Percentiles rank a stretch among this genome's conserved stretches.
phyloP scores from a whole-genome alignment of 2,329 filamentous ascomycete genomes.

The Aspergillus quadricinctus region DNA sequence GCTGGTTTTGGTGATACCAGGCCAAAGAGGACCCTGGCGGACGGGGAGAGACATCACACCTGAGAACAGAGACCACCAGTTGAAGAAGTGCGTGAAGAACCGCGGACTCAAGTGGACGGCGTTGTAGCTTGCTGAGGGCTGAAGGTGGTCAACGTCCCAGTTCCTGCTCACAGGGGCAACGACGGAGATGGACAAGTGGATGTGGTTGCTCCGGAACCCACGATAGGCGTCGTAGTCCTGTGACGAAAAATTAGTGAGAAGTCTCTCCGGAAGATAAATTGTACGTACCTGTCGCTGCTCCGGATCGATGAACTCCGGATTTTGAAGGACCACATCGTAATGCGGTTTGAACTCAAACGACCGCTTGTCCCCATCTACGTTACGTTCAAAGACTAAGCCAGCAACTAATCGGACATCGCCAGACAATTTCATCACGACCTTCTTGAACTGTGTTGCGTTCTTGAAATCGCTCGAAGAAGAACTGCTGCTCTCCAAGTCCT shows the following conservation, averaged over 20 bases:
- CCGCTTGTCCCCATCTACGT: constrained; percentile 65
- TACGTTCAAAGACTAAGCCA: constrained; percentile 87
- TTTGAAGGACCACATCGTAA: constrained; percentile 82
- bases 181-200: constrained; percentile 90
- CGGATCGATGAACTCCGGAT: constrained; percentile 67
- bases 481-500: constrained; percentile 58
- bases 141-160: constrained; percentile 71
- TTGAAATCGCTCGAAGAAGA: constrained; percentile 61
- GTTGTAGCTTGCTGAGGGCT: constrained; percentile 87
- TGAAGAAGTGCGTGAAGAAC: constrained; percentile 97
- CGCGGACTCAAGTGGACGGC: constrained; percentile 89
- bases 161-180: constrained; percentile 81
- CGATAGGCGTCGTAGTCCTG: constrained; percentile 82
- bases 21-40: constrained; percentile 86
- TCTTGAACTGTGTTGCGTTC: constrained; percentile 84
- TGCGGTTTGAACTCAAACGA: constrained; percentile 89
- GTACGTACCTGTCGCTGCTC: constrained; percentile 44
- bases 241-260: constrained; percentile 18
- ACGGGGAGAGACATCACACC: constrained; percentile 92
- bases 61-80: constrained; percentile 96
- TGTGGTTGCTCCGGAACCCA: constrained; percentile 94
- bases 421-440: constrained; percentile 97
- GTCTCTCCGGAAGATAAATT: background rate
- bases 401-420: constrained; percentile 91
- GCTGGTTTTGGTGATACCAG: constrained; percentile 88